Evolutionary conservation across 2,329 filamentous ascomycete genomes (phyloP).

Genomic region (Botrytis hyacinthi): DNA sequence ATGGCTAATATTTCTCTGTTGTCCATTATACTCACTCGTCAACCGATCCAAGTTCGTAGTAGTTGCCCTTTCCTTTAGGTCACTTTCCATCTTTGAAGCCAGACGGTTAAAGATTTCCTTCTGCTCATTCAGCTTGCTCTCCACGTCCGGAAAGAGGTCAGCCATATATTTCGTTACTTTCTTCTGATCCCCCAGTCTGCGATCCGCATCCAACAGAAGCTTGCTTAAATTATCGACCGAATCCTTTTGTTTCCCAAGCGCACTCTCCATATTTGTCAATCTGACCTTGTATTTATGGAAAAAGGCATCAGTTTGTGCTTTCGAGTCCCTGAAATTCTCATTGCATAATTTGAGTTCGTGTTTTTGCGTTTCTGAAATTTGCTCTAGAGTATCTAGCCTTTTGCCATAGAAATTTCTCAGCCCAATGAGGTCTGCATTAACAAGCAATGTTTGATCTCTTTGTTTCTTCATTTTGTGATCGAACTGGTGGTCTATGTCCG

Average conservation of each 20-base stretch:
- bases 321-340: background rate
- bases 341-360: background rate
- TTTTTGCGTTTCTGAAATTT: background rate
- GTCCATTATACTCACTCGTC: too few species aligned
- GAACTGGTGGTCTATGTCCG: background rate
- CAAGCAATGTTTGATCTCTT: background rate
- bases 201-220: background rate
- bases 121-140: background rate
- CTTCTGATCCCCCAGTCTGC: background rate
- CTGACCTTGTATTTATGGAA: background rate
- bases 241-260: background rate
- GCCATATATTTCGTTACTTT: background rate
- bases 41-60: too few species aligned
- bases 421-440: background rate
- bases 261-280: background rate
- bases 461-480: background rate
- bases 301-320: background rate
- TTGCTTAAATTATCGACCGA: background rate
- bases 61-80: background rate
- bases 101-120: background rate
- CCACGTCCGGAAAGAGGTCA: background rate
- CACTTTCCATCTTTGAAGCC: background rate
- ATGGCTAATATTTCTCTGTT: background rate
- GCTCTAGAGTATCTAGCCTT: background rate
- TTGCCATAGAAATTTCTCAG: background rate